Base-by-base conservation (phyloP, 169 alveolate genomes). In the Fabrea salina region DNA sequence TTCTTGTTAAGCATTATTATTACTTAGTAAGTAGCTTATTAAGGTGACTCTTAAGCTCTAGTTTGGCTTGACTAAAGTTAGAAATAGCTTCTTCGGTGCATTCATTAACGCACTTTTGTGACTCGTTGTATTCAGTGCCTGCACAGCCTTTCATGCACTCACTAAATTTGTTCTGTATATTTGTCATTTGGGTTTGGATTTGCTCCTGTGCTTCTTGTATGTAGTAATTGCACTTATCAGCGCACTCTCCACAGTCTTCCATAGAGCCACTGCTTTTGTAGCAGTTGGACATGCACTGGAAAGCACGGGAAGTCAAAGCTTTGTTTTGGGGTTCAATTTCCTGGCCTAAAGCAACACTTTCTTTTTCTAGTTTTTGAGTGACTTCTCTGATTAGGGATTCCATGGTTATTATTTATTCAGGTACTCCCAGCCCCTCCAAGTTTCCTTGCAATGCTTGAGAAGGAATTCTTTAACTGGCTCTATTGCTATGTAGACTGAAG, bases 341-440 rank as follows among this genome's bases (percentile, higher is more conserved):
- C 7, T 30, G 19, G 59, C 59, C 27, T 30, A 51, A 22, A 22
- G 25, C 59, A 22, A 22, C 59, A 51, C 19, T 51, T 51, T 51
- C 59, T 7, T 1, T 4, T 22, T 33, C 37, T 22, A 51, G 59
- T 5, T 51, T 51, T 5, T 51, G 39, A 22, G 59, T 22, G 27
- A 51, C 27, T 51, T 51, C 59, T 5, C 59, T 33, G 19, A 51
- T 30, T 22, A 51, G 27, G 27, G 59, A 27, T 22, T 51, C 59
- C 59, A 51, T 51, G 39, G 19, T 51, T 22, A 51, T 51, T 51
- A 51, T 1, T n/a, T 1, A 51, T 51, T n/a, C n/a, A n/a, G n/a
- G n/a, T n/a, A 44, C 53, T 44, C 67, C 79, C 79, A 70, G 35
- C 39, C 67, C n/a, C 32, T 33, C 27, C 49, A 25, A 19, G 40